Evolutionary conservation across 139 green algal species (phyloP).

Genomic region (Chlorella sp.): DNA sequence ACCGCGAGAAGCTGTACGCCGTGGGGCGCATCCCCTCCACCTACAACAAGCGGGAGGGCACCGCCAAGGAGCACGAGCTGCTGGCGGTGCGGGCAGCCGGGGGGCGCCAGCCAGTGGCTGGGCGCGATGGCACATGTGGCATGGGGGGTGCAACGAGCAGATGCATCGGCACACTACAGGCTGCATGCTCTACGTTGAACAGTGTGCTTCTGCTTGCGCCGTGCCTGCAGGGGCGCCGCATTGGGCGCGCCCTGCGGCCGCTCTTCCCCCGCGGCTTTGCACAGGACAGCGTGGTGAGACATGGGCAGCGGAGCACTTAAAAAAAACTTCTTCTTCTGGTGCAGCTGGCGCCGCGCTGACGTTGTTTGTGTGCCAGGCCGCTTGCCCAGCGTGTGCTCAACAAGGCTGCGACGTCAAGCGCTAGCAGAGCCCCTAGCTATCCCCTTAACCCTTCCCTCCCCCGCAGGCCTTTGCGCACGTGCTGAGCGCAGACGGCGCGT

Average conservation of each 20-base stretch:
- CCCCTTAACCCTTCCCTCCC: neutral
- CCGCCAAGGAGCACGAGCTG: slow-evolving; percentile 68
- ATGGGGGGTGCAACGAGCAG: too few relatives aligned
- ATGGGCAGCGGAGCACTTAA: too few relatives aligned
- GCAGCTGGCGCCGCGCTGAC: neutral
- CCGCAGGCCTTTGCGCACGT: slow-evolving; percentile 56
- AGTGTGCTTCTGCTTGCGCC: too few relatives aligned
- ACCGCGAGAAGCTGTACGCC: slow-evolving; percentile 70
- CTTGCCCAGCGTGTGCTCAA: neutral
- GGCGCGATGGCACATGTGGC: too few relatives aligned
- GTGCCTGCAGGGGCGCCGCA: neutral
- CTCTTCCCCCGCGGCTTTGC: slow-evolving; percentile 73
- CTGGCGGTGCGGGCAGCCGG: slow-evolving; percentile 22
- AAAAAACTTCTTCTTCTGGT: too few relatives aligned
- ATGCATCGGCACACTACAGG: too few relatives aligned
- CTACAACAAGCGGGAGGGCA: slow-evolving; percentile 65
- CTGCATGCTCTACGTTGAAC: too few relatives aligned
- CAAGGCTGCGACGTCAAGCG: neutral
- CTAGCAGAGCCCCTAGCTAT: neutral
- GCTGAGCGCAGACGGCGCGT: slow-evolving; percentile 57
- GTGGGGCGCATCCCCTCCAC: slow-evolving; percentile 71
- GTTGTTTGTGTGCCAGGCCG: neutral
- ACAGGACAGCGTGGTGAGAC: slow-evolving; percentile 4
- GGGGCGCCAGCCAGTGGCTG: too few relatives aligned
- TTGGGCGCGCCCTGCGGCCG: slow-evolving; percentile 79